Conservation (phyloP, 1,284 basidiomycete genomes). For the Cryptococcus amylolentus region DNA sequence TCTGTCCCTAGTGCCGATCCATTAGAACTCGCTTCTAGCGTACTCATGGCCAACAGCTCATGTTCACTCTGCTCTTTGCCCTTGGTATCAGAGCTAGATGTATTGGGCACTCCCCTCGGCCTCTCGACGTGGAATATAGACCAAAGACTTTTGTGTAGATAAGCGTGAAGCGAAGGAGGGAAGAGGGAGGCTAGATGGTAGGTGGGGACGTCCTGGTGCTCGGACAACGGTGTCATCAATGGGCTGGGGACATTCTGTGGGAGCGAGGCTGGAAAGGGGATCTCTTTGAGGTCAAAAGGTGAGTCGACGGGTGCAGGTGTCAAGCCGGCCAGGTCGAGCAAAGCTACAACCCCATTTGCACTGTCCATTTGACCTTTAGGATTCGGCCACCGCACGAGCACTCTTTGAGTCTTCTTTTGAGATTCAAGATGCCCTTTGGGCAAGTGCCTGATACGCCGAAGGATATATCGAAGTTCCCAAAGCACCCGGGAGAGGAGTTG, state of each 20-base stretch:
- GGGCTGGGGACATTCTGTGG: background rate
- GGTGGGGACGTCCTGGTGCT: background rate
- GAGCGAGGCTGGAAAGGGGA: background rate
- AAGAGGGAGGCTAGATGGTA: constrained; percentile 4
- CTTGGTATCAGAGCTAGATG: background rate
- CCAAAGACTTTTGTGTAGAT: background rate
- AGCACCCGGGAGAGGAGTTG: constrained; percentile 15
- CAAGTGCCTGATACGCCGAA: constrained; percentile 1
- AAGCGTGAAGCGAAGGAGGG: background rate
- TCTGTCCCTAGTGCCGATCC: background rate
- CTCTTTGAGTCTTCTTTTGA: background rate
- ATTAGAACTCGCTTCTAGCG: background rate
- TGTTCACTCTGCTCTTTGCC: background rate
- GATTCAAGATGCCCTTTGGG: background rate
- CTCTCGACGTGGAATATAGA: background rate
- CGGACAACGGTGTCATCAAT: background rate
- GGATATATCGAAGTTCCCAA: constrained; percentile 13
- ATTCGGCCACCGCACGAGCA: background rate
- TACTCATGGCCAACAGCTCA: background rate
- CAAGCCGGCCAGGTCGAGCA: background rate
- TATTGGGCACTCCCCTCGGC: background rate
- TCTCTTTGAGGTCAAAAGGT: background rate
- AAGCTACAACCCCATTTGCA: background rate
- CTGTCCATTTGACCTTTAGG: background rate
- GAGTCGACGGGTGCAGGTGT: background rate